Conservation (phyloP, 2,329 filamentous ascomycete species). For the Fusarium nelsonii region DNA sequence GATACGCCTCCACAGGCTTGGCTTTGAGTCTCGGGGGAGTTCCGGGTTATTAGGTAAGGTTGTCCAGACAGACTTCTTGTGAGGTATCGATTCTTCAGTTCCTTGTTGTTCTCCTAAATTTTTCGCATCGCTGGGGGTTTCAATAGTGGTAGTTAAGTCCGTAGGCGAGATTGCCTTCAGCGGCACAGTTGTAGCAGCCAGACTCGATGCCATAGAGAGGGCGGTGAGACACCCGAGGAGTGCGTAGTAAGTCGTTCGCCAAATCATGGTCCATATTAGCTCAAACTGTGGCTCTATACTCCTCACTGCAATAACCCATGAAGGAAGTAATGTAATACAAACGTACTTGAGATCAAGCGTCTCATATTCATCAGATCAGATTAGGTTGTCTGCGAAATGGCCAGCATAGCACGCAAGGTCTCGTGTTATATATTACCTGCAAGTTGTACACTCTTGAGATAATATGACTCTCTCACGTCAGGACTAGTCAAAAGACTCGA, state of each 20-base stretch:
- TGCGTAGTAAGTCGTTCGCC: too few relatives aligned
- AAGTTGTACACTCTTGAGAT: not conserved
- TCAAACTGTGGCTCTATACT: not conserved
- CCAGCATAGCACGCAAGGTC: too few relatives aligned
- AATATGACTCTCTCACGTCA: not conserved
- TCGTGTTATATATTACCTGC: not conserved
- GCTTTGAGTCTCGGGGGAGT: too few relatives aligned
- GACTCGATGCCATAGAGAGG: not conserved
- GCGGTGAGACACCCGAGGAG: not conserved
- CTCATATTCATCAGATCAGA: too few relatives aligned
- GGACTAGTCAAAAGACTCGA: not conserved
- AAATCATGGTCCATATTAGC: not conserved
- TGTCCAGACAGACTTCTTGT: rapidly evolving
- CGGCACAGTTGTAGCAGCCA: too few relatives aligned
- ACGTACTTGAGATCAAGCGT: too few relatives aligned
- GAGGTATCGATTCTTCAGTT: not conserved
- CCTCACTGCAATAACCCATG: not conserved
- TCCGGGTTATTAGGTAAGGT: not conserved
- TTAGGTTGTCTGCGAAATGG: too few relatives aligned
- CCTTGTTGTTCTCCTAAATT: not conserved
- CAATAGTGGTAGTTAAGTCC: too few relatives aligned
- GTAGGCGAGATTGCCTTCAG: not conserved
- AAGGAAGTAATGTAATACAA: too few relatives aligned
- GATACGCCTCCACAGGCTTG: not conserved
- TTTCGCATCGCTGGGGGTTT: rapidly evolving